Percentiles rank a stretch among this genome's conserved stretches.
Conservation (phyloP, 2,329 filamentous ascomycete species). For the Lachnellula suecica region DNA sequence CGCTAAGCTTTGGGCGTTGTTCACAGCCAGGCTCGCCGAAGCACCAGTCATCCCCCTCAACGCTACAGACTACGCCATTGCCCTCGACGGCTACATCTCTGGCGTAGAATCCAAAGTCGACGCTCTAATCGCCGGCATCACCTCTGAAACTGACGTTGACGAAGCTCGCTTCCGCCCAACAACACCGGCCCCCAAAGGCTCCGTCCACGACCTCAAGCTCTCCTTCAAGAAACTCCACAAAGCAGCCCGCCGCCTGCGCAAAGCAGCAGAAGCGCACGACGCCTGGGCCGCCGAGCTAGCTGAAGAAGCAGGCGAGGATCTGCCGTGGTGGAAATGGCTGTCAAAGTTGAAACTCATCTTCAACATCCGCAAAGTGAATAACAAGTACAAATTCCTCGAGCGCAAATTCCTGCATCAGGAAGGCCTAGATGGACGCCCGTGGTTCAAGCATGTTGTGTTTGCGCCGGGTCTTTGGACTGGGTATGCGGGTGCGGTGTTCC, state of each 20-base stretch:
- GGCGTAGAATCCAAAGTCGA: slow-evolving; percentile 31
- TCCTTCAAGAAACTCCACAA: slow-evolving; percentile 29
- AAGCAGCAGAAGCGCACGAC: slow-evolving; percentile 28
- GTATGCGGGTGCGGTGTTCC: slow-evolving; percentile 74
- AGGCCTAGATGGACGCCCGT: slow-evolving; percentile 75
- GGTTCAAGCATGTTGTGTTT: slow-evolving; percentile 96
- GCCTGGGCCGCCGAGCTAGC: slow-evolving; percentile 27
- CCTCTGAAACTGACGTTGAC: slow-evolving; percentile 25
- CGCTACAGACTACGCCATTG: slow-evolving; percentile 43
- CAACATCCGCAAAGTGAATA: slow-evolving; percentile 67
- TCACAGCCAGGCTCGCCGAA: slow-evolving; percentile 49
- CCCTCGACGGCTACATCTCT: slow-evolving; percentile 31
- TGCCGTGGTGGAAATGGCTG: slow-evolving; percentile 80
- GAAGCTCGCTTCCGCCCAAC: slow-evolving; percentile 30
- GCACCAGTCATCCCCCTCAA: slow-evolving; percentile 51
- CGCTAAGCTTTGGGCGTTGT: slow-evolving; percentile 51
- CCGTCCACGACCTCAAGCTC: slow-evolving; percentile 22
- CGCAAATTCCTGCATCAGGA: slow-evolving; percentile 72
- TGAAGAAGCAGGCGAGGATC: slow-evolving; percentile 46
- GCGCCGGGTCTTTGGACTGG: slow-evolving; percentile 90
- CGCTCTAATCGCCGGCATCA: slow-evolving; percentile 14
- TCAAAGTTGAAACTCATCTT: slow-evolving; percentile 63
- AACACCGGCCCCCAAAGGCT: slow-evolving; percentile 15
- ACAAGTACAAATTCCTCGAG: slow-evolving; percentile 82
- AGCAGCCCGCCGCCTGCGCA: slow-evolving; percentile 23